Conservation (phyloP, 176 grass and related monocot genomes). For the Pontederia paniculata region DNA sequence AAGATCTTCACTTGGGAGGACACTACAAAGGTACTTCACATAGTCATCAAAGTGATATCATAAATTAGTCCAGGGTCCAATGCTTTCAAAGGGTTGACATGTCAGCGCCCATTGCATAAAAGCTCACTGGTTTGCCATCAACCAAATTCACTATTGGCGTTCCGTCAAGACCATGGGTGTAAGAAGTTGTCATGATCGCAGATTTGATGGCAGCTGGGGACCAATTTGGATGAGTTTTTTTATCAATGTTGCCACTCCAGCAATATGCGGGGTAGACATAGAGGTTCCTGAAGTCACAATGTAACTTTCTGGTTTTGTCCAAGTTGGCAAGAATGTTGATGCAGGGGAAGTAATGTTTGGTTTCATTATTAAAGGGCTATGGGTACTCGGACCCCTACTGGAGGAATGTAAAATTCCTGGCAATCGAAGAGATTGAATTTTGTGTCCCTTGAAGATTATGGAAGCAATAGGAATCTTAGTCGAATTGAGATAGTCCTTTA, state of each 20-base stretch:
- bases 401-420: conserved; percentile 60
- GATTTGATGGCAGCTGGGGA: not conserved
- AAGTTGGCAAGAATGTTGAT: conserved; percentile 75
- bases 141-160: not conserved
- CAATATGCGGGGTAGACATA: conserved; percentile 32
- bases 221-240: not conserved
- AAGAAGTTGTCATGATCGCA: not conserved
- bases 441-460: conserved; percentile 54
- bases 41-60: not conserved
- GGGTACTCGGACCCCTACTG: conserved; percentile 54
- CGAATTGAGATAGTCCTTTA: conserved; percentile 42
- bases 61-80: not conserved
- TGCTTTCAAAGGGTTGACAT: not conserved
- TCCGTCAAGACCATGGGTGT: not conserved
- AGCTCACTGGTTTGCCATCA: not conserved
- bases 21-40: not conserved
- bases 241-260: not conserved
- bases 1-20: not conserved
- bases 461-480: conserved; percentile 33
- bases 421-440: too few species aligned
- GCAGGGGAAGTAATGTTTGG: conserved; percentile 77
- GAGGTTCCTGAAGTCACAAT: conserved; percentile 75
- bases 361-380: conserved; percentile 56
- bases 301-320: conserved; percentile 33
- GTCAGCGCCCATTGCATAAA: not conserved